These are phyloP conservation scores for Alternaria longipes DNA, from an alignment of 2,329 filamentous ascomycete genomes.

Conservation along the genomic window DNA sequence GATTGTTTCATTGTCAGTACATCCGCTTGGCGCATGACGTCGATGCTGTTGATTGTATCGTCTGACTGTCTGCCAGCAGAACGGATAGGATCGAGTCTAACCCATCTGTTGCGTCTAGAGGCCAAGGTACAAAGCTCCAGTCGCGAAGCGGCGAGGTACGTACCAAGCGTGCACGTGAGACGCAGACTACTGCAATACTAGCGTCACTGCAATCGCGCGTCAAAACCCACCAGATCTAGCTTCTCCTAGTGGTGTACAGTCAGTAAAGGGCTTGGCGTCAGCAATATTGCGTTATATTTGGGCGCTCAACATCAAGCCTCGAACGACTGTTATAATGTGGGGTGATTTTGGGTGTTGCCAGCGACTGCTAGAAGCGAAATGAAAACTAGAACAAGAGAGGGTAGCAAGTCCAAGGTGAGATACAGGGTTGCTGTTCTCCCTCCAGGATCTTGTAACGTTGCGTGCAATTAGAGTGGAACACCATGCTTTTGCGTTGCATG, in stretches of 20 bases:
- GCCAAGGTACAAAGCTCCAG: conserved; percentile 16
- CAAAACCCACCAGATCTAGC: conserved; percentile 17
- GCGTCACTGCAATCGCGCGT: conserved; percentile 15
- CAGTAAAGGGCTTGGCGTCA: conserved; percentile 18
- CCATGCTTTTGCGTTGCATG: conserved; percentile 9
- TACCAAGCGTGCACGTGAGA: conserved; percentile 24
- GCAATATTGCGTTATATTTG: conserved; percentile 22
- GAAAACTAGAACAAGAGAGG: background rate
- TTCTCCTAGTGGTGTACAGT: conserved; percentile 12
- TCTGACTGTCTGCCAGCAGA: conserved; percentile 7
- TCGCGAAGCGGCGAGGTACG: conserved; percentile 23
- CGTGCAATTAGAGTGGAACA: background rate
- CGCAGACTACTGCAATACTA: conserved; percentile 16
- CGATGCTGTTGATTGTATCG: background rate
- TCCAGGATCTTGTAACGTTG: background rate
- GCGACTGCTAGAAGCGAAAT: conserved; percentile 1
- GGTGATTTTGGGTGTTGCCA: conserved; percentile 2
- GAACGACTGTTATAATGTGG: conserved; percentile 7
- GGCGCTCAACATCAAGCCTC: conserved; percentile 7
- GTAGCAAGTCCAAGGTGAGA: background rate
- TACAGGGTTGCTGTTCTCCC: background rate
- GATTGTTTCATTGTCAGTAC: background rate
- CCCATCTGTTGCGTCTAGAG: conserved; percentile 9
- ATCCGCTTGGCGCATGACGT: conserved; percentile 2
- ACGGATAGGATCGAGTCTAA: conserved; percentile 1